Conservation (phyloP, 2,329 filamentous ascomycete genomes). For the Penicillium psychrosexuale region DNA sequence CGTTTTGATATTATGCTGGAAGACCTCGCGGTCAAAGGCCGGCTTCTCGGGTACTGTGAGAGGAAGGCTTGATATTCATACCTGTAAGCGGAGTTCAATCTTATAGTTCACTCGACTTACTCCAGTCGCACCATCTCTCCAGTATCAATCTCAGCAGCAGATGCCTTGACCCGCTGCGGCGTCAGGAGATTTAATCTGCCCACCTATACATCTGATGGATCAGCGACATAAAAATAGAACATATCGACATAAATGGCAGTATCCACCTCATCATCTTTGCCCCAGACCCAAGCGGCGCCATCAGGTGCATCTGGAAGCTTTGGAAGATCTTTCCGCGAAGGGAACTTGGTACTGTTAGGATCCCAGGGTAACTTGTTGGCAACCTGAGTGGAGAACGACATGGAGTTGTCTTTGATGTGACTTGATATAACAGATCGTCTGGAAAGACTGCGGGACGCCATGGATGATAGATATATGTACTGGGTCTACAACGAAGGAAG, state of each 20-base stretch:
- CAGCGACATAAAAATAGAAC: neutral
- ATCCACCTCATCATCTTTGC: conserved; percentile 51
- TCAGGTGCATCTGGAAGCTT: conserved; percentile 51
- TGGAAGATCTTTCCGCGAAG: conserved; percentile 53
- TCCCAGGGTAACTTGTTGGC: conserved; percentile 50
- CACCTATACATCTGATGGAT: conserved; percentile 15
- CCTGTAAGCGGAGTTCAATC: neutral
- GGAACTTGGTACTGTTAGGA: conserved; percentile 53
- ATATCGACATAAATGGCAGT: neutral
- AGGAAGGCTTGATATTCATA: conserved; percentile 44
- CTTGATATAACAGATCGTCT: conserved; percentile 11
- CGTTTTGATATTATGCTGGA: conserved; percentile 55
- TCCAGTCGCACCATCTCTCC: conserved; percentile 57
- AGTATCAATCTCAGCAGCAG: conserved; percentile 52
- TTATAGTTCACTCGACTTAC: conserved; percentile 30
- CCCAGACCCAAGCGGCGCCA: conserved; percentile 61
- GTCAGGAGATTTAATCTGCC: conserved; percentile 56
- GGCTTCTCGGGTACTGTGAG: conserved; percentile 53
- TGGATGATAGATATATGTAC: neutral
- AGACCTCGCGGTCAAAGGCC: conserved; percentile 52
- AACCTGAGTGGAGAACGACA: conserved; percentile 18
- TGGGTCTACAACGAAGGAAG: neutral
- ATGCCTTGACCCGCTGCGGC: conserved; percentile 52
- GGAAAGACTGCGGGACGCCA: conserved; percentile 3
- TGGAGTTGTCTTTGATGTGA: conserved; percentile 8